Conservation (phyloP, 2,329 filamentous ascomycete species). For the Chrysoporthe puriensis region DNA sequence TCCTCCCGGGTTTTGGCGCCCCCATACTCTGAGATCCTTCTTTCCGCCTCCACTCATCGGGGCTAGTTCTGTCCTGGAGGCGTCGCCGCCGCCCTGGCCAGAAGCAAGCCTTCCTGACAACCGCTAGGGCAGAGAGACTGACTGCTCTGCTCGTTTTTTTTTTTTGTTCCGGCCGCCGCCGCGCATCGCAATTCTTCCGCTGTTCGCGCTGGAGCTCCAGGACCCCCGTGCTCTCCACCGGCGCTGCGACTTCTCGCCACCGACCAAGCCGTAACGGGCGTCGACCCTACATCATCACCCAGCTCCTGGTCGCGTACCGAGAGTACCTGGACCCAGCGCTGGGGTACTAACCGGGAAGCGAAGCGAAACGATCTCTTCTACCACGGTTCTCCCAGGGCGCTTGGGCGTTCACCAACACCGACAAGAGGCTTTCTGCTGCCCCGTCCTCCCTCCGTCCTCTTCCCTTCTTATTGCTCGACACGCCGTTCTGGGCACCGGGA, state of each 20-base stretch:
- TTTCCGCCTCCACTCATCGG: background rate
- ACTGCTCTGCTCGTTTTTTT: background rate
- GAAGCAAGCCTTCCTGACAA: slow-evolving; percentile 4
- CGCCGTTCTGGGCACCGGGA: slow-evolving; percentile 33
- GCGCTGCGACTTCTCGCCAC: slow-evolving; percentile 26
- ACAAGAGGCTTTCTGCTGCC: slow-evolving; percentile 28
- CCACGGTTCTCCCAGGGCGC: slow-evolving; percentile 11
- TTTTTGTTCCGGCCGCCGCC: slow-evolving; percentile 8
- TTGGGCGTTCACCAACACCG: slow-evolving; percentile 24
- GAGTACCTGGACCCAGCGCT: slow-evolving; percentile 6
- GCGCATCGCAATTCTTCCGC: slow-evolving; percentile 18
- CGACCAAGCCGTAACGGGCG: slow-evolving; percentile 23
- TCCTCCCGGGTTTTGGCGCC: background rate
- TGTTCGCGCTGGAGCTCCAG: slow-evolving; percentile 26
- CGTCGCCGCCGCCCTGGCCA: background rate
- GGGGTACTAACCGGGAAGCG: slow-evolving; percentile 27
- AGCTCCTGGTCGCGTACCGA: slow-evolving; percentile 2
- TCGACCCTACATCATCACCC: slow-evolving; percentile 19
- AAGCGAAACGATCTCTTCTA: slow-evolving; percentile 23
- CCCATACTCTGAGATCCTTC: background rate
- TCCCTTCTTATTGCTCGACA: slow-evolving; percentile 35
- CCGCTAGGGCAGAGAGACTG: slow-evolving; percentile 8
- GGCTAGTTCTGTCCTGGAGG: background rate
- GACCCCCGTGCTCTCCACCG: slow-evolving; percentile 13
- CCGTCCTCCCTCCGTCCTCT: slow-evolving; percentile 31